Evolutionary conservation across 179 eudicot species (phyloP).

Genomic region (Beta corolliflora): DNA sequence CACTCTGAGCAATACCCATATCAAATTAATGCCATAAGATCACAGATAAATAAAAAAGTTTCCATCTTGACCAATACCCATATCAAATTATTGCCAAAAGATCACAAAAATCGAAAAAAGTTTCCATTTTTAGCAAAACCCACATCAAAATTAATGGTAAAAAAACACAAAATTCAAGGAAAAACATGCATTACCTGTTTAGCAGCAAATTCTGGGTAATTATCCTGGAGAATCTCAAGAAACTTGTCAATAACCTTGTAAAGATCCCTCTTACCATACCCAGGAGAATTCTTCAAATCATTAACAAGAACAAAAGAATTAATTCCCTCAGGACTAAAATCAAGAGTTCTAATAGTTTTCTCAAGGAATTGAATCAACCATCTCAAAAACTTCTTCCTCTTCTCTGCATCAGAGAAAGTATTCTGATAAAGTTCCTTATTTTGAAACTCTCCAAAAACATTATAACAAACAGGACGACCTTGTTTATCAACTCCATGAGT

Average conservation of each 20-base stretch:
- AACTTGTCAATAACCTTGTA: conserved; percentile 51
- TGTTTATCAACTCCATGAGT: conserved; percentile 56
- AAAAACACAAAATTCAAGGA: not conserved
- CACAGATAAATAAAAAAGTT: not conserved
- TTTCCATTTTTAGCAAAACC: not conserved
- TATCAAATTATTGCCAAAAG: not conserved
- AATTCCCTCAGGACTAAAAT: conserved; percentile 64
- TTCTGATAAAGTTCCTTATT: conserved; percentile 63
- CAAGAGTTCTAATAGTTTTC: conserved; percentile 67
- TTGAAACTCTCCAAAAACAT: conserved; percentile 68
- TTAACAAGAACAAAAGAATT: conserved; percentile 59
- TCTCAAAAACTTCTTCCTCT: conserved; percentile 51
- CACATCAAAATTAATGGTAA: not conserved
- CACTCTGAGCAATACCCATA: conserved; percentile 5
- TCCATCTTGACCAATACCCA: conserved; percentile 18
- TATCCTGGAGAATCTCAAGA: conserved; percentile 59
- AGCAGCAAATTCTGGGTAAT: conserved; percentile 74
- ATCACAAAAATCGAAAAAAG: not conserved
- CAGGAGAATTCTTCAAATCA: conserved; percentile 77
- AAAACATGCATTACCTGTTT: conserved; percentile 55
- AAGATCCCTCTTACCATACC: conserved; percentile 55
- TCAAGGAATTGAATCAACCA: conserved; percentile 79
- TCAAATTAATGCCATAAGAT: not conserved
- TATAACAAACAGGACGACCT: conserved; percentile 63
- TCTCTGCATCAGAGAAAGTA: conserved; percentile 68